Conservation (phyloP, 495 filamentous ascomycete species). For the Penicillium lividum region DNA sequence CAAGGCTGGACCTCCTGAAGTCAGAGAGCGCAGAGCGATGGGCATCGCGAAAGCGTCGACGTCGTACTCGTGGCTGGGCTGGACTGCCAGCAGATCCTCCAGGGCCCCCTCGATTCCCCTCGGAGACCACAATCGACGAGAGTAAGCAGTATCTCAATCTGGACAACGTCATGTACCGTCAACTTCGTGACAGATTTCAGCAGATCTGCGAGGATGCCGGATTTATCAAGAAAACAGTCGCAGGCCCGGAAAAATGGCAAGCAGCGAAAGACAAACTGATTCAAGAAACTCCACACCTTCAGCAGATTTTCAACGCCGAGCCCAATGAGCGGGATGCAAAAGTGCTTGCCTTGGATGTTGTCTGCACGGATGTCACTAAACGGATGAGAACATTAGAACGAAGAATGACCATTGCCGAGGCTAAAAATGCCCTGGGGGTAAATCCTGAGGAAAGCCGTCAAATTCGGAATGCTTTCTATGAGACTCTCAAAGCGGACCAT, state of each 20-base stretch:
- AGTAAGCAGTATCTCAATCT: slow-evolving; percentile 69
- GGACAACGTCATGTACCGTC: slow-evolving; percentile 60
- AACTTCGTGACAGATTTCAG: slow-evolving; percentile 67
- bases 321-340: slow-evolving; percentile 54
- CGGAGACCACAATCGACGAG: slow-evolving; percentile 80
- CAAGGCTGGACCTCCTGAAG: slow-evolving; percentile 57
- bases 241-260: slow-evolving; percentile 72
- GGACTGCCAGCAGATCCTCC: slow-evolving; percentile 74
- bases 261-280: slow-evolving; percentile 68
- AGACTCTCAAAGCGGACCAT: slow-evolving; percentile 64
- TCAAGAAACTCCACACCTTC: slow-evolving; percentile 63
- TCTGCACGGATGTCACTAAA: slow-evolving; percentile 82
- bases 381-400: slow-evolving; percentile 64
- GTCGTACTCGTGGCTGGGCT: slow-evolving; percentile 69
- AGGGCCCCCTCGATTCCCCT: slow-evolving; percentile 73
- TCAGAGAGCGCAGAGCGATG: slow-evolving; percentile 65
- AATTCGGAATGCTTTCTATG: slow-evolving; percentile 65
- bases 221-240: slow-evolving; percentile 72
- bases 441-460: slow-evolving; percentile 71
- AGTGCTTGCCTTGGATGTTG: slow-evolving; percentile 69
- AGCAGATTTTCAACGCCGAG: slow-evolving; percentile 58
- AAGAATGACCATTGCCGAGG: slow-evolving; percentile 70
- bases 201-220: slow-evolving; percentile 64
- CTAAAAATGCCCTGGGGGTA: slow-evolving; percentile 69
- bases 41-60: slow-evolving; percentile 66